Base-by-base conservation (phyloP, 202 grass and related monocot species). In the Dendrocalamus latiflorus region DNA sequence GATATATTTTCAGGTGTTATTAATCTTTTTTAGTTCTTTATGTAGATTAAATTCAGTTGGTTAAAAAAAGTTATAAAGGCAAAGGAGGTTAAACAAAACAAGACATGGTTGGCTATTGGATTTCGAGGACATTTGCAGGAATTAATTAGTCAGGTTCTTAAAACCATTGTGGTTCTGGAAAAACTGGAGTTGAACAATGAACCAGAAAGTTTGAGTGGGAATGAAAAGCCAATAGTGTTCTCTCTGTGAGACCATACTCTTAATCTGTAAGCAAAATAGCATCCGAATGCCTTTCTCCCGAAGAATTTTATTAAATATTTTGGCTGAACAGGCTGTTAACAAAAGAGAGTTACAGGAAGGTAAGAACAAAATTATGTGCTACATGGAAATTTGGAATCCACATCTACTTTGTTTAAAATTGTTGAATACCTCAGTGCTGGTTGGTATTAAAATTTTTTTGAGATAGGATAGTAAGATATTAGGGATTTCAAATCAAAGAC, bases 401-500 rank as follows among this genome's bases (percentile, higher is more conserved):
- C 49, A 74, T 67, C 39, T 74, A 25, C 18, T 8, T 15, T 44
- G 49, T 86, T 72, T 66, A 80, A 66, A 37, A 37, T 72, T 56
- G 56, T 34, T 47, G 13, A 67, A 48, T 67, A 72, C 39, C 73
- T 47, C 20, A 58, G 33, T 0, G 37, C 22, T 84, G 44, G 38
- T 77, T 84, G 41, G 20, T 36, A 60, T 30, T 61, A 25, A 41
- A 14, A 14, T 2, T 61, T 26, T 50, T 81, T 56, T 54, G 15
- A 5, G 10, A 77, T 62, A 41, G 2, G 55, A 57, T 34, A 36
- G 22, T 16, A 41, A 25, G 1, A 75, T 21, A 56, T 39, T n/a
- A 75, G n/a, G 43, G 30, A 60, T 70, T 62, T 69, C 10, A 85
- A 61, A 70, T 70, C 82, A 68, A 80, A 55, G 38, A 37, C 25